These are phyloP conservation scores for Diaporthe capsici DNA, from an alignment of 2,329 filamentous ascomycete species.

Conservation along the genomic window DNA sequence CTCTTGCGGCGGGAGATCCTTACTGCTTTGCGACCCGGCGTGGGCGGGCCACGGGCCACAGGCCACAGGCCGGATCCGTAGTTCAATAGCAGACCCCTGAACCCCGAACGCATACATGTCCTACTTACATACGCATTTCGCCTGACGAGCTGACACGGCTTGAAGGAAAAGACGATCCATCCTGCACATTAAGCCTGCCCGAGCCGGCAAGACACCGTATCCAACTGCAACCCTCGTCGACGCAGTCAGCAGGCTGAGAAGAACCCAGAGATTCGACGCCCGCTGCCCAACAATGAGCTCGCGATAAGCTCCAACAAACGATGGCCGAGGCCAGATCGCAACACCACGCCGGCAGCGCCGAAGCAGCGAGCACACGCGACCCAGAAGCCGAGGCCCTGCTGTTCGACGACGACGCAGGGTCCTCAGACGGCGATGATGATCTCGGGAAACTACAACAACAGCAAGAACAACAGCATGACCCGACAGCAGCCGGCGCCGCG, in stretches of 20 bases:
- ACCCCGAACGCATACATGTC: constrained; percentile 11
- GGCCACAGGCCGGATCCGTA: constrained; percentile 25
- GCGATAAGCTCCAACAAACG: constrained; percentile 41
- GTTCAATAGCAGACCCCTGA: constrained; percentile 22
- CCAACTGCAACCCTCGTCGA: not conserved
- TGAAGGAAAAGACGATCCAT: not conserved
- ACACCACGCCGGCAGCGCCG: constrained; percentile 37
- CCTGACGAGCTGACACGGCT: not conserved
- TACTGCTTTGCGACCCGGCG: not conserved
- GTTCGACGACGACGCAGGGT: constrained; percentile 42
- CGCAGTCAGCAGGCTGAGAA: constrained; percentile 24
- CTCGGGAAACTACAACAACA: constrained; percentile 32
- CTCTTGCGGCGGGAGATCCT: not conserved
- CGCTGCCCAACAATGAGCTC: constrained; percentile 46
- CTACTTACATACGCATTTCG: not conserved
- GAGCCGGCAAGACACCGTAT: not conserved
- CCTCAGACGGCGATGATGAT: constrained; percentile 39
- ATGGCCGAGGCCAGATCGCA: constrained; percentile 50
- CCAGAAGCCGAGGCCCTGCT: constrained; percentile 47
- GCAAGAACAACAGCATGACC: constrained; percentile 8
- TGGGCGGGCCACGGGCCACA: constrained; percentile 28
- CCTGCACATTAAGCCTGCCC: not conserved
- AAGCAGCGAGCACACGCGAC: constrained; percentile 39
- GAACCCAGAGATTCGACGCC: not conserved
- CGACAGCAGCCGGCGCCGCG: constrained; percentile 36